Percentiles rank a stretch among this genome's conserved stretches.
Conservation (phyloP, 2,329 filamentous ascomycete species). For the Graphium sp. region DNA sequence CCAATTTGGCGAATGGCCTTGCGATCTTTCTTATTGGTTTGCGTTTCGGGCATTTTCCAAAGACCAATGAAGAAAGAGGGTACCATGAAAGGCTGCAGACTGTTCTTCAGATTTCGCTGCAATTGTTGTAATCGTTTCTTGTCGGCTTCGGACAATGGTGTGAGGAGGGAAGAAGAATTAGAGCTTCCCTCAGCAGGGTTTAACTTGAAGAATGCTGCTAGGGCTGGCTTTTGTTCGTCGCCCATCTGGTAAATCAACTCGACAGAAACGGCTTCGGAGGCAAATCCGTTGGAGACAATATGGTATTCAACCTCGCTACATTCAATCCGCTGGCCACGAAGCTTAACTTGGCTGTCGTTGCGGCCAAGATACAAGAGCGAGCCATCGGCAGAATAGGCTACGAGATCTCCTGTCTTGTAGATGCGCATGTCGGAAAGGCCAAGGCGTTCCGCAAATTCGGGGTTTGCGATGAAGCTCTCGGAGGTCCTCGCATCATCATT, state of each 20-base stretch:
- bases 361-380: conserved; percentile 25
- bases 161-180: no score
- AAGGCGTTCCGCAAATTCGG: conserved; percentile 4
- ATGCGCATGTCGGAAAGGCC: conserved; percentile 8
- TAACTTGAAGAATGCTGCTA: conserved; percentile 26
- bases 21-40: conserved; percentile 9
- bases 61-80: conserved; percentile 7
- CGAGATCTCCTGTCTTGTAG: conserved; percentile 29
- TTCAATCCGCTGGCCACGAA: conserved; percentile 36
- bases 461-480: conserved; percentile 11
- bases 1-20: background rate
- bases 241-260: conserved; percentile 24
- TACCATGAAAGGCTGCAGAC: conserved; percentile 10
- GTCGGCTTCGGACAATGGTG: no score
- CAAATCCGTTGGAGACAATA: conserved; percentile 16
- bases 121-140: no score
- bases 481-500: conserved; percentile 18
- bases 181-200: no score
- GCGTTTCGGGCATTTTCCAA: conserved; percentile 5
- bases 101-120: conserved; percentile 1
- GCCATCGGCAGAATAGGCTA: conserved; percentile 18
- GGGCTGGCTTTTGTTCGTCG: conserved; percentile 20
- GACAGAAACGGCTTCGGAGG: conserved; percentile 22
- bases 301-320: conserved; percentile 11
- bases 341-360: conserved; percentile 37